These are phyloP conservation scores for Sporothrix luriei DNA, from an alignment of 2,329 filamentous ascomycete species.

Conservation along the genomic window DNA sequence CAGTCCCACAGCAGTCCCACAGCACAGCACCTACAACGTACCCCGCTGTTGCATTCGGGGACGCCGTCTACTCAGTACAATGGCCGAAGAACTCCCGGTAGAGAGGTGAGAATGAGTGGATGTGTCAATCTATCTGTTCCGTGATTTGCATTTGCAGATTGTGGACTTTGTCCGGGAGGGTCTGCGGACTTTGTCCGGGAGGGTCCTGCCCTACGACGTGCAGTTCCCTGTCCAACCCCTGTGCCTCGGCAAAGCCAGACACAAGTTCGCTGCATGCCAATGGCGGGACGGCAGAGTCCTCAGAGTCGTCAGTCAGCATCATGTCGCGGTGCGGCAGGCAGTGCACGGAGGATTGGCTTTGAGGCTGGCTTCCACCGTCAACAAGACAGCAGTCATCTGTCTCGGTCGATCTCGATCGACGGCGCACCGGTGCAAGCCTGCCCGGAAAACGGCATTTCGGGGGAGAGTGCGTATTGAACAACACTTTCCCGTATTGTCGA, in stretches of 20 bases:
- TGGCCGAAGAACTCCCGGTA: slow-evolving; percentile 23
- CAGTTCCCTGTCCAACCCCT: neutral
- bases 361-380: too few species aligned
- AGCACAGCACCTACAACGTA: neutral
- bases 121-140: too few species aligned
- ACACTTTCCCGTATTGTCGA: too few species aligned
- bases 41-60: slow-evolving; percentile 19
- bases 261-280: neutral
- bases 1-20: too few species aligned
- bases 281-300: neutral
- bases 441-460: neutral
- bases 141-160: too few species aligned
- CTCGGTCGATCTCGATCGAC: too few species aligned
- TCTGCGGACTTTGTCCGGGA: too few species aligned
- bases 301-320: too few species aligned
- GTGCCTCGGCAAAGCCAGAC: neutral
- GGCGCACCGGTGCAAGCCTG: neutral
- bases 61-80: slow-evolving; percentile 19
- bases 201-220: too few species aligned
- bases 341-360: too few species aligned
- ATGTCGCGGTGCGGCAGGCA: neutral
- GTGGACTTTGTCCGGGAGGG: too few species aligned
- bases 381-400: too few species aligned
- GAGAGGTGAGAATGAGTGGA: neutral
- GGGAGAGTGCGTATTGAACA: neutral